Evolutionary conservation across 331 rosid species (phyloP), one percentile per base, ranked within the genome.

Genomic region (Malus hybrid): DNA sequence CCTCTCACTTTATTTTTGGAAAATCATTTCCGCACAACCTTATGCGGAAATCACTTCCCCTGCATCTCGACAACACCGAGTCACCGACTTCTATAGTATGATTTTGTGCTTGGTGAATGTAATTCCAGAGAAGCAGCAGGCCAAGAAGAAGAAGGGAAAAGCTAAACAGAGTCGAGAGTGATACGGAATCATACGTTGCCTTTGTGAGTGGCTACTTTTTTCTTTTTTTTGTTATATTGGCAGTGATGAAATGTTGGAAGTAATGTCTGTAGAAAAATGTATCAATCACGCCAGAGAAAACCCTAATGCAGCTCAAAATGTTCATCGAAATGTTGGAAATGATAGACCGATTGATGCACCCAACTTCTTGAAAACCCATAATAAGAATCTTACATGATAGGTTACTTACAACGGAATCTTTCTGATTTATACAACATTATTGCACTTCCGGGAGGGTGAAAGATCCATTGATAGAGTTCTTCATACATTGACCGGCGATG

Each of bases 111-210:
- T 68, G 62, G 53, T 61, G 48, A 10, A 10, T 61, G 33, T 22
- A 10, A 18, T 71, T 14, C 18, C 80, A 81, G 80, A 44, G 65
- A 81, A 77, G 74, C 72, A 81, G 74, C 77, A 15, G 55, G 50
- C 78, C 6, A 36, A 36, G 44, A 81, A 76, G 30, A 75, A 28
- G 68, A 5, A 10, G 22, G 64, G 61, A 69, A 70, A 55, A 10
- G 44, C 22, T 29, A 6, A 15, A 36, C 22, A 15, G 12, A 7
- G n/a, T 63, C 19, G 2, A 10, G 30, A 58, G 75, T 19, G 39
- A 36, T 36, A 22, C 24, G 24, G 20, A 55, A 57, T n/a, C 66
- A 7, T 6, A 4, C 32, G 20, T 56, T n/a, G 12, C 12, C 6
- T 30, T 52, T 50, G 48, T 15, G 9, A 2, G 13, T 70, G 46